A percentile compares a stretch with the other conserved stretches of the same genome.
phyloP scores from a whole-genome alignment of 2,329 filamentous ascomycete species.

The Bipolaris gigantea region DNA sequence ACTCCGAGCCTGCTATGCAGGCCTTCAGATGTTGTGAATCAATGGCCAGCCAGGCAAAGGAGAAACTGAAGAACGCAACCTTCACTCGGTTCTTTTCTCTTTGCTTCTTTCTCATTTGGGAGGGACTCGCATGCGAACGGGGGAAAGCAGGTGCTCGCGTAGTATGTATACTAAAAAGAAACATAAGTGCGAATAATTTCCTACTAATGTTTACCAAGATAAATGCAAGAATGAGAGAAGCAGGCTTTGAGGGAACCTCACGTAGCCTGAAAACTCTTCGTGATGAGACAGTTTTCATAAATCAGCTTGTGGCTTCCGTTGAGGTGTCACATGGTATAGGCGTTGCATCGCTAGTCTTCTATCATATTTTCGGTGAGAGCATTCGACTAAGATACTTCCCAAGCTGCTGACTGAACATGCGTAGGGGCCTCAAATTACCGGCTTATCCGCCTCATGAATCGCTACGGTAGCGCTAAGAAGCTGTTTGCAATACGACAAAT shows the following conservation, averaged over 20 bases:
- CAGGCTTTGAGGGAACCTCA: neutral
- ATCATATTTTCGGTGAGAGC: neutral
- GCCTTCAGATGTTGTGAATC: neutral
- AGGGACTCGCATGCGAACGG: neutral
- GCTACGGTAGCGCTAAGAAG: neutral
- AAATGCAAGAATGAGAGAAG: neutral
- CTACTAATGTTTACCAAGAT: neutral
- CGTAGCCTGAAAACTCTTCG: neutral
- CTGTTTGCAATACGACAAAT: neutral
- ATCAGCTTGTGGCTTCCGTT: neutral
- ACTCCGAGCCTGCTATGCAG: neutral
- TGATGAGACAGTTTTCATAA: neutral
- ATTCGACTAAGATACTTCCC: neutral
- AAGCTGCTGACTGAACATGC: neutral
- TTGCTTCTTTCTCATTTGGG: constrained; percentile 1
- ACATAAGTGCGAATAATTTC: neutral
- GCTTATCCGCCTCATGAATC: neutral
- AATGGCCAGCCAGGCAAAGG: neutral
- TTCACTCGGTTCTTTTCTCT: neutral
- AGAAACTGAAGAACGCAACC: neutral
- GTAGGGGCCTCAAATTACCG: neutral
- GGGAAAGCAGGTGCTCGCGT: neutral
- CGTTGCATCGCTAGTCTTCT: neutral
- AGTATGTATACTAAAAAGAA: neutral
- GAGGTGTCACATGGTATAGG: neutral